Base-by-base conservation (phyloP, 306 rosid genomes). In the Trifolium pratense region DNA sequence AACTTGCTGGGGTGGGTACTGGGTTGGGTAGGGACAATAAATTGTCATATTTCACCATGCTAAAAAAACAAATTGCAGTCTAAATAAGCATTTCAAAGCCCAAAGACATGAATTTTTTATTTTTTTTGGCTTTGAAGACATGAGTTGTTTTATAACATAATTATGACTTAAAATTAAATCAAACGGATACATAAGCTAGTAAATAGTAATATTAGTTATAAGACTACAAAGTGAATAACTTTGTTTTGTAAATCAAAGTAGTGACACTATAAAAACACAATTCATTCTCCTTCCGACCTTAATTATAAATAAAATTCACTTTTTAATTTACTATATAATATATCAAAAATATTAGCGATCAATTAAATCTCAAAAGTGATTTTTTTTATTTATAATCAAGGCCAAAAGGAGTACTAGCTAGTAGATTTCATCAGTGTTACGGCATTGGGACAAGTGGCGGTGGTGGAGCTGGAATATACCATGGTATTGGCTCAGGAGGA, bases 361-460 rank as follows among this genome's bases (percentile, higher is more conserved):
- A n/a, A n/a, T n/a, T n/a, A n/a, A n/a, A n/a, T n/a, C n/a, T n/a
- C n/a, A n/a, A n/a, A n/a, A n/a, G n/a, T n/a, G n/a, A n/a, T n/a
- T n/a, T n/a, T n/a, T n/a, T n/a, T n/a, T n/a, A n/a, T n/a, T n/a
- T n/a, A n/a, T n/a, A n/a, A n/a, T n/a, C n/a, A n/a, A n/a, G n/a
- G n/a, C n/a, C n/a, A n/a, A n/a, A n/a, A n/a, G 12, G 3, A 46
- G 14, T 5, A 45, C 51, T 45, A 45, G 31, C n/a, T n/a, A n/a
- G n/a, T 12, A 4, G 17, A 12, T 5, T 18, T 46, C 52, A 46
- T 46, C 52, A 15, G n/a, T n/a, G 18, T 15, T 45, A 45, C 7
- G 17, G 51, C 51, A 6, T 45, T 14, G 51, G 17, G 55, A 43
- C 49, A 9, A 20, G 65, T 15, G 86, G 80, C 13, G 92, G 81